Percentiles rank a stretch among this genome's conserved stretches.
Conservation (phyloP, 2,329 filamentous ascomycete species). For the Trichothecium roseum region DNA sequence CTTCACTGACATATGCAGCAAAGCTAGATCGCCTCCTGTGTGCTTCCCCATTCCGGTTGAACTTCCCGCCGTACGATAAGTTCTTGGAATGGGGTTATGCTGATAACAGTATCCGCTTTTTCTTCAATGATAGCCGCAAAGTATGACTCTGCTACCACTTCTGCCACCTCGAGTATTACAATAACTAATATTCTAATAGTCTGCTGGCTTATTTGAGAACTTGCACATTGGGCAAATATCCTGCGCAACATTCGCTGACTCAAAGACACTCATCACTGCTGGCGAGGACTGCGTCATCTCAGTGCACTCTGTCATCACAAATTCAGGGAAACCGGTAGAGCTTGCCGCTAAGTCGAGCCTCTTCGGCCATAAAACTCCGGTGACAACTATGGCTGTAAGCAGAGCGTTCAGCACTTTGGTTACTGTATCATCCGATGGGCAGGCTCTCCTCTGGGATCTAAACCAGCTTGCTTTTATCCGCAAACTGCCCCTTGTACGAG, state of each 20-base stretch:
- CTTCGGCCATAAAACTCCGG: constrained; percentile 80
- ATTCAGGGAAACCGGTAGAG: constrained; percentile 60
- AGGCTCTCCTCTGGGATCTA: constrained; percentile 85
- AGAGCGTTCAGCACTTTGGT: constrained; percentile 82
- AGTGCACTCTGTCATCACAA: constrained; percentile 62
- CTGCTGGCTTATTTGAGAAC: constrained; percentile 85
- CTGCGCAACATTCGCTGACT: constrained; percentile 74
- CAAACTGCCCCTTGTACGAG: constrained; percentile 49
- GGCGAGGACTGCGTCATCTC: constrained; percentile 88
- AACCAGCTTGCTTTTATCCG: constrained; percentile 83
- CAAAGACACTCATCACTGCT: constrained; percentile 80
- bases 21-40: constrained; percentile 78
- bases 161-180: not conserved
- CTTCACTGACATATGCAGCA: constrained; percentile 65
- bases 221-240: constrained; percentile 86
- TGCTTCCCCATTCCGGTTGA: constrained; percentile 73
- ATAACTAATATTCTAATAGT: constrained; percentile 24
- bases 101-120: constrained; percentile 88
- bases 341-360: constrained; percentile 68
- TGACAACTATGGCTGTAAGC: constrained; percentile 74
- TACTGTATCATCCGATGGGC: constrained; percentile 71
- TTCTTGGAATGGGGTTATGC: constrained; percentile 95
- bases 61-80: constrained; percentile 85
- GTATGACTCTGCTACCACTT: constrained; percentile 20
- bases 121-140: constrained; percentile 71